phyloP scores from a whole-genome alignment of 2,329 filamentous ascomycete genomes.

The Aspergillus neoniger region DNA sequence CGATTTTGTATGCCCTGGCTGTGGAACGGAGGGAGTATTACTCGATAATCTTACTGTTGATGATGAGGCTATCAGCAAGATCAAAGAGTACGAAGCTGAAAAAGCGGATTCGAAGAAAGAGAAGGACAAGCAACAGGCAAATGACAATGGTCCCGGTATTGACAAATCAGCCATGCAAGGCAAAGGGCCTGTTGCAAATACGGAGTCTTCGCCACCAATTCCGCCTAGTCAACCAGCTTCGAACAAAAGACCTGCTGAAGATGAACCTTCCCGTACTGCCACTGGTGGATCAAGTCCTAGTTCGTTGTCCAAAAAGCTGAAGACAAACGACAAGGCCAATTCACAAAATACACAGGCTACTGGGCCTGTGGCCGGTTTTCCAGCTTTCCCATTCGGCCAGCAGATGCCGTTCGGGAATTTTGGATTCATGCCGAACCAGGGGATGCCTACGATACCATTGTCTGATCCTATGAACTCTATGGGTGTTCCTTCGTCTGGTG shows the following conservation, averaged over 20 bases:
- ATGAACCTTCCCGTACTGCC: constrained; percentile 59
- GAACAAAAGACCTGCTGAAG: constrained; percentile 83
- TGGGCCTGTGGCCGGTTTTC: constrained; percentile 20
- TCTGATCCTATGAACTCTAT: constrained; percentile 45
- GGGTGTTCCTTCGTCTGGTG: constrained; percentile 33
- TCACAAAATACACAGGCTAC: constrained; percentile 16
- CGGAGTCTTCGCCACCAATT: constrained; percentile 32
- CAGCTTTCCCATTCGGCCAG: constrained; percentile 33
- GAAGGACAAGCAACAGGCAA: constrained; percentile 39
- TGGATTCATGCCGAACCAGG: constrained; percentile 34
- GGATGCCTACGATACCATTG: constrained; percentile 37
- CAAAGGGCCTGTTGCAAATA: constrained; percentile 13
- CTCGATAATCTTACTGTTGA: constrained; percentile 88
- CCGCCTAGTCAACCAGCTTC: constrained; percentile 39
- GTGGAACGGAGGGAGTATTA: constrained; percentile 84
- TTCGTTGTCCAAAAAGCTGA: constrained; percentile 46
- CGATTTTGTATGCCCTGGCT: constrained; percentile 94
- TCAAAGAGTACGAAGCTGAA: constrained; percentile 70
- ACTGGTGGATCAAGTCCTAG: constrained; percentile 42
- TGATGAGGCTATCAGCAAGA: constrained; percentile 74
- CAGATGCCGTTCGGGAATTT: constrained; percentile 40
- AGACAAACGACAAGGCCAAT: constrained; percentile 41
- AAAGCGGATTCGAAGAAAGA: constrained; percentile 49
- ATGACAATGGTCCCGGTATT: constrained; percentile 27
- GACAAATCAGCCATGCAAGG: constrained; percentile 21